Evolutionary conservation across 495 filamentous ascomycete species (phyloP), one percentile per base, ranked within the genome.

Genomic region (Venustampulla echinocandica): DNA sequence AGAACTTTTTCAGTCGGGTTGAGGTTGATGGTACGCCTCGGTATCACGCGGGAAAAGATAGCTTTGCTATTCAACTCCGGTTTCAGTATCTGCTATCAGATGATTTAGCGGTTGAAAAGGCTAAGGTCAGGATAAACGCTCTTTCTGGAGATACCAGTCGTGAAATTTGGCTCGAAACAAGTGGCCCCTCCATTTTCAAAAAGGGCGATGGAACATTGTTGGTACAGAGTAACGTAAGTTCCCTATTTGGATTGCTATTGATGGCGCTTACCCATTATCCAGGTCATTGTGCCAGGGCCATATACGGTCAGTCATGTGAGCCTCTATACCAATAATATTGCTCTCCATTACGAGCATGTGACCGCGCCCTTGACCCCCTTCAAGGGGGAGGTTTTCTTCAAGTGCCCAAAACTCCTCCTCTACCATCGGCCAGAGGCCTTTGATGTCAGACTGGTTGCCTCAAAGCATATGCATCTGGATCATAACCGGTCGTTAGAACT

Each of bases 291-390:
- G 10, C 79, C 81, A 42, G 92, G 88, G 6, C 75, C 74, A 44
- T 96, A 87, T 53, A 70, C 80, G 42, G 75, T 89, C 30, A 84
- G 89, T 48, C 79, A 80, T 42, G 66, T 97, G 30, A 69, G 80
- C 25, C 57, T 97, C 36, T 65, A 73, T 28, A 68, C 76, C 25
- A 73, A 71, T 25, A 94, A 90, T 42, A 68, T 97, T 10, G 52
- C 73, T 37, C 80, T 98, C 41, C 61, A 74, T 34, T 75, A 81
- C 49, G 80, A 85, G 30, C 67, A 71, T 9, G 70, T 70, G 10
- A 41, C 57, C 1, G 60, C 61, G 2, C 61, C 62, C 20, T 36
- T 58, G 52, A 58, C 62, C 34, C 67, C 63, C 49, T 81, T 68
- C 52, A 66, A 60, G 37, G 59, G 25, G 47, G 64, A 50, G 49